A percentile compares a stretch with the other conserved stretches of the same genome.
Conservation (phyloP, 768 basidiomycete species). For the Pisolithus orientalis region DNA sequence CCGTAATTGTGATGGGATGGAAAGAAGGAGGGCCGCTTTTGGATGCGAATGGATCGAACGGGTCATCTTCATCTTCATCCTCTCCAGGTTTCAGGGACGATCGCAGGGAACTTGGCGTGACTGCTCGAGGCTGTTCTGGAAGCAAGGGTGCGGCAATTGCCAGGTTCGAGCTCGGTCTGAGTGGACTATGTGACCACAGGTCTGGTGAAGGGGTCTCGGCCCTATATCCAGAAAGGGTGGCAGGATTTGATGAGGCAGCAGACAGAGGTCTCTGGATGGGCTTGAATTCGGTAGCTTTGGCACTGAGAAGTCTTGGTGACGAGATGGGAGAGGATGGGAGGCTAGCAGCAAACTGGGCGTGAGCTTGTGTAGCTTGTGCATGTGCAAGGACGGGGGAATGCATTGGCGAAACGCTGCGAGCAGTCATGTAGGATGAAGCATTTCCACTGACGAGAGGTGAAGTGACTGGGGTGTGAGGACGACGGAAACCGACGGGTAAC, state of each 20-base stretch:
- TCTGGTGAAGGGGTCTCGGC: slow-evolving; percentile 86
- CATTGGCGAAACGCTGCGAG: slow-evolving; percentile 48
- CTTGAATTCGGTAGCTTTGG: slow-evolving; percentile 86
- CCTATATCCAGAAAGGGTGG: slow-evolving; percentile 43
- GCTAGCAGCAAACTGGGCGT: slow-evolving; percentile 69
- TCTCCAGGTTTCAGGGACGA: slow-evolving; percentile 55
- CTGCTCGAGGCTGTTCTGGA: slow-evolving; percentile 59
- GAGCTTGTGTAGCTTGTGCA: slow-evolving; percentile 46
- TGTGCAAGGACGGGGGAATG: slow-evolving; percentile 62
- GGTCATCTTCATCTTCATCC: slow-evolving; percentile 74
- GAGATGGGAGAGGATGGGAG: slow-evolving; percentile 80
- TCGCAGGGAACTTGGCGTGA: slow-evolving; percentile 67
- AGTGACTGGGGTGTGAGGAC: slow-evolving; percentile 73
- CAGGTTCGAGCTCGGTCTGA: slow-evolving; percentile 72
- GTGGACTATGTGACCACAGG: slow-evolving; percentile 73
- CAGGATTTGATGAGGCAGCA: slow-evolving; percentile 53
- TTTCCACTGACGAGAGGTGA: slow-evolving; percentile 67
- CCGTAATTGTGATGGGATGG: slow-evolving; percentile 56
- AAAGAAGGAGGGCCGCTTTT: slow-evolving; percentile 43
- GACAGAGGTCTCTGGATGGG: slow-evolving; percentile 78
- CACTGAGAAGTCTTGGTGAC: slow-evolving; percentile 80
- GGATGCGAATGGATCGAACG: slow-evolving; percentile 71
- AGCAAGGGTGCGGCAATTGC: slow-evolving; percentile 89
- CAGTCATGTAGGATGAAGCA: slow-evolving; percentile 50
- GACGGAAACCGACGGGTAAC: slow-evolving; percentile 63